Percentiles rank a stretch among this genome's conserved stretches.
Conservation (phyloP, 345 rosid species). For the Physaria fendleri region DNA sequence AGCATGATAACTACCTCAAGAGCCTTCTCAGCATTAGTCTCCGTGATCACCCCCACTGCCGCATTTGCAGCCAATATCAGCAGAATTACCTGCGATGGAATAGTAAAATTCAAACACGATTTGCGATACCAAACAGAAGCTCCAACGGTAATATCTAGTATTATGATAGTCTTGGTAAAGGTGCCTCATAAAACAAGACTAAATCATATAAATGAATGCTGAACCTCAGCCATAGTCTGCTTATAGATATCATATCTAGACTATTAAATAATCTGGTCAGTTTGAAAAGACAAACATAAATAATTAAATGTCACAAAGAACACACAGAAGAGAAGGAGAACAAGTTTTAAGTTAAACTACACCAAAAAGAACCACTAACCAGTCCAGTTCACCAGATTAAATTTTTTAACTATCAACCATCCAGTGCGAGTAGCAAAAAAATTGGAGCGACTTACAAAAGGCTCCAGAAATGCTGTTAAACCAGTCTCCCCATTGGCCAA, state of each 20-base stretch:
- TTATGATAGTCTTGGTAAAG: background rate
- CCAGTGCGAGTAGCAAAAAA: constrained; percentile 1
- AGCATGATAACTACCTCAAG: constrained; percentile 61
- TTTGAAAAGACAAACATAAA: background rate
- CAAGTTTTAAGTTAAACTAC: constrained; percentile 1
- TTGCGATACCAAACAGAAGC: background rate
- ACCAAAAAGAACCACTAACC: background rate
- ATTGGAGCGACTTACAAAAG: constrained; percentile 67
- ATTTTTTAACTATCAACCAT: background rate
- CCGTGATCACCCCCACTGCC: constrained; percentile 95
- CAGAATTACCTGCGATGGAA: constrained; percentile 65
- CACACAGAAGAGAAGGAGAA: background rate
- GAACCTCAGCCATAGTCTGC: background rate
- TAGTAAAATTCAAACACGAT: constrained; percentile 15
- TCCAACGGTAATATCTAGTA: background rate
- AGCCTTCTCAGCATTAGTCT: constrained; percentile 98
- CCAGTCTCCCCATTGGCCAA: constrained; percentile 96
- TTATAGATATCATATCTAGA: background rate
- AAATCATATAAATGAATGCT: background rate
- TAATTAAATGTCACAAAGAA: background rate
- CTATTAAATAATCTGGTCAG: background rate
- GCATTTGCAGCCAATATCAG: constrained; percentile 99
- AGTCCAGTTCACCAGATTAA: background rate
- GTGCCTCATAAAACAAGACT: background rate
- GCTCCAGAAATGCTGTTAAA: constrained; percentile 91